Conservation (phyloP, 129 eudicot species). For the Oenanthe sinensis region DNA sequence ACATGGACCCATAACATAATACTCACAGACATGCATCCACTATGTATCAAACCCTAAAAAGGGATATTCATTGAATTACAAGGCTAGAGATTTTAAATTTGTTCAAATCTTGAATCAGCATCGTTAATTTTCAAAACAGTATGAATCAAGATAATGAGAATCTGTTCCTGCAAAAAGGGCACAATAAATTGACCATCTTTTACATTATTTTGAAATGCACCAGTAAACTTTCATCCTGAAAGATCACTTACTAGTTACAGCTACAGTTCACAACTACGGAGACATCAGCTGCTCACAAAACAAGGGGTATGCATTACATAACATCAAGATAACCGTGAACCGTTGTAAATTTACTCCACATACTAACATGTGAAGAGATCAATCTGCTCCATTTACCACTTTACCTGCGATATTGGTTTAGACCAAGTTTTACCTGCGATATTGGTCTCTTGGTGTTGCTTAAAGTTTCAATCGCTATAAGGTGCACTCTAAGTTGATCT, state of each 20-base stretch:
- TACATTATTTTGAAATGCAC: slow-evolving; percentile 2
- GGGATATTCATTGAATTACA: background rate
- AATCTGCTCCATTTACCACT: background rate
- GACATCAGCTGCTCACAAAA: background rate
- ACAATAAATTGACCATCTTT: background rate
- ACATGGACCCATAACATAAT: background rate
- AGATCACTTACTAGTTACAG: background rate
- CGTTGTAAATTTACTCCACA: background rate
- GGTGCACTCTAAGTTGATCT: slow-evolving; percentile 10
- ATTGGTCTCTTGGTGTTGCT: slow-evolving; percentile 12
- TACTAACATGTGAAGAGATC: background rate
- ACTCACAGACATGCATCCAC: background rate
- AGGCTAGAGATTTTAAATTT: background rate
- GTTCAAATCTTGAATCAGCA: background rate
- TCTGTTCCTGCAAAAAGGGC: background rate
- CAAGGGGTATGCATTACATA: background rate
- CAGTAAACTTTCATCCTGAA: background rate
- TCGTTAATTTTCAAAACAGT: background rate
- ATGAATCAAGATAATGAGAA: background rate
- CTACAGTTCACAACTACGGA: background rate
- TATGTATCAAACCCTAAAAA: too few relatives aligned
- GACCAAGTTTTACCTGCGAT: too few relatives aligned
- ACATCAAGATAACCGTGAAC: background rate
- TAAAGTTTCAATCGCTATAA: slow-evolving; percentile 25
- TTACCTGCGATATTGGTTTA: slow-evolving; percentile 3